Base-by-base conservation (phyloP, 2,329 filamentous ascomycete genomes). In the Orbilia quercus region DNA sequence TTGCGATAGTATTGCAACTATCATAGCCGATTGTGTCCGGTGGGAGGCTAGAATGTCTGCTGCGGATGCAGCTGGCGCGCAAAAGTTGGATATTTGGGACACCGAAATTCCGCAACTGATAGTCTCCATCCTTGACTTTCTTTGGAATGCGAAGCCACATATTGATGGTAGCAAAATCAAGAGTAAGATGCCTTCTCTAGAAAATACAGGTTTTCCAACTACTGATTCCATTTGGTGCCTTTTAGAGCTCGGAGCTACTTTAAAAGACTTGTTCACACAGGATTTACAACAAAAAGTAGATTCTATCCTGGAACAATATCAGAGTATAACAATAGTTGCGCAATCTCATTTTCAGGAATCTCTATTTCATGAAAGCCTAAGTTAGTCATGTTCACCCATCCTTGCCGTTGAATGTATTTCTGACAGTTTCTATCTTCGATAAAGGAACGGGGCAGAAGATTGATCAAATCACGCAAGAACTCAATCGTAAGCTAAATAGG, bases 311-410 rank as follows among this genome's bases (percentile, higher is more conserved):
- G 28, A 40, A 1, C 47, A 54, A 12, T 57, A 70, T 18, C 18
- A 70, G 25, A 22, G 42, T 5, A 47, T 70, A 7, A 25, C 55
- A 2, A 18, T 55, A 23, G 31, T 36, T 9, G 25, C 65, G 4
- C 48, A 70, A 36, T 38, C 55, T 6, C 65, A 62, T 51, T 70
- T 70, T 22, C 55, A 70, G 48, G 65, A 70, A 7, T 62, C 65
- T 1, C 47, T 70, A 20, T 62, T 70, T 2, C 34, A 47, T 22
- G 54, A 62, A 34, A 70, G 23, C 9, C 16, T 60, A n/a, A 59
- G 64, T 69, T 54, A 6, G 42, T 28, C 44, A 18, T 1, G 14
- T 38, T 7, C 20, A 45, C 20, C 23, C 9, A 28, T 18, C 2
- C 16, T 34, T 12, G 28, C 28, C 28, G 4, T 34, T 9, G 14